These are phyloP conservation scores for Dipteronia dyeriana DNA, from an alignment of 345 rosid genomes.

Conservation along the genomic window DNA sequence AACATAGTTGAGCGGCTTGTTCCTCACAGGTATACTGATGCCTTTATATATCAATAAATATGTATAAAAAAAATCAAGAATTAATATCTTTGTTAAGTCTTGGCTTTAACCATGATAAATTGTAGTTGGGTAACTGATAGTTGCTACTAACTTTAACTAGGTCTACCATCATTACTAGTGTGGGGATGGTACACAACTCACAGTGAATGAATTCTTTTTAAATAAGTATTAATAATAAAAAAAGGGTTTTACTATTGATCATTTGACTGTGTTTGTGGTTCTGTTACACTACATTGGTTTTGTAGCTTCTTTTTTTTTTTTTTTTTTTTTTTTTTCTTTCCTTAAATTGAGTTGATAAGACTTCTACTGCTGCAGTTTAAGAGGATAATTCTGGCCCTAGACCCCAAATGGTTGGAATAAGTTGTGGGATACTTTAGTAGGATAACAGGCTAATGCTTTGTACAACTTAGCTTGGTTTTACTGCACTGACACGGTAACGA, in stretches of 20 bases:
- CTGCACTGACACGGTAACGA: background rate
- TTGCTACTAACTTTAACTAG: background rate
- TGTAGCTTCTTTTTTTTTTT: too few relatives aligned
- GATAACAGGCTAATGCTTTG: background rate
- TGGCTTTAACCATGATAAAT: background rate
- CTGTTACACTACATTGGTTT: background rate
- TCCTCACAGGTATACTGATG: conserved; percentile 65
- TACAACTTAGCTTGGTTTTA: conserved; percentile 1
- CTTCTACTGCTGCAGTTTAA: background rate
- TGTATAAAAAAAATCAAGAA: too few relatives aligned
- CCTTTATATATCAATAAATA: background rate
- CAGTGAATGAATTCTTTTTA: background rate
- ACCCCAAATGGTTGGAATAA: conserved; percentile 1
- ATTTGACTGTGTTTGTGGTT: background rate
- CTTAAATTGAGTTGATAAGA: background rate
- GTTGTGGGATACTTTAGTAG: background rate
- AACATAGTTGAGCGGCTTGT: conserved; percentile 95
- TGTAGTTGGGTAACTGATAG: conserved; percentile 1
- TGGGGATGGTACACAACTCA: background rate
- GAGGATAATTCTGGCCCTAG: background rate
- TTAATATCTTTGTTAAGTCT: conserved; percentile 6
- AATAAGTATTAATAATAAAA: background rate
- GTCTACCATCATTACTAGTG: background rate
- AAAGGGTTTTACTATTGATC: too few relatives aligned
- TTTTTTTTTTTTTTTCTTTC: too few relatives aligned